Percentiles rank a stretch among this genome's conserved stretches.
phyloP scores from a whole-genome alignment of 441 rosid species.

The Brassica balearica region DNA sequence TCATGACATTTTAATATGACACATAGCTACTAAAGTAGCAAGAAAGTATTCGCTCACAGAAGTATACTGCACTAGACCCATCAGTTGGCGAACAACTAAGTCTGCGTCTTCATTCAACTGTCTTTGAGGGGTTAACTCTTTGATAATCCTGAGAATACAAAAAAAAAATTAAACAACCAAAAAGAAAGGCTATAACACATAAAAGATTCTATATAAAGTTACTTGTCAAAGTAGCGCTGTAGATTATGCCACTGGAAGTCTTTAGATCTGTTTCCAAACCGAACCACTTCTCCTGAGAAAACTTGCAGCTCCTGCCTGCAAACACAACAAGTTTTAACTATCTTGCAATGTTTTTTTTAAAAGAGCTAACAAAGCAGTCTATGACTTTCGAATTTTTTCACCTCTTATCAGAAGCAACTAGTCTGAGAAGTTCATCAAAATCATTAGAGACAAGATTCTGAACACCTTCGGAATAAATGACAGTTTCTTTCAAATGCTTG shows the following conservation, averaged over 20 bases:
- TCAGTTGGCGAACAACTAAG: conserved; percentile 54
- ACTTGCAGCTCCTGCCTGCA: conserved; percentile 70
- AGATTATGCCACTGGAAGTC: conserved; percentile 81
- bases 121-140: conserved; percentile 64
- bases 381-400: conserved; percentile 17
- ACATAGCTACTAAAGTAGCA: conserved; percentile 4
- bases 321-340: conserved; percentile 20
- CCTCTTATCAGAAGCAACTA: conserved; percentile 73
- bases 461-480: conserved; percentile 65
- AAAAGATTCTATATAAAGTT: conserved; percentile 23
- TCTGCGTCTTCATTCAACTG: conserved; percentile 67
- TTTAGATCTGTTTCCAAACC: conserved; percentile 79
- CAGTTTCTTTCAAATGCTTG: conserved; percentile 53
- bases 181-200: too few species aligned
- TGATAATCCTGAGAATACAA: conserved; percentile 52
- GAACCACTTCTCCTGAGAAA: conserved; percentile 76
- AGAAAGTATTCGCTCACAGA: conserved; percentile 55
- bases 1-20: background rate
- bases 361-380: conserved; percentile 13
- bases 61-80: conserved; percentile 68
- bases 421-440: conserved; percentile 56
- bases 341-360: conserved; percentile 10
- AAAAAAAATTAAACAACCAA: conserved; percentile 22
- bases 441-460: conserved; percentile 67
- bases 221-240: conserved; percentile 76